Evolutionary conservation across 371 early-diverging fungal genomes (phyloP), one percentile per base, ranked within the genome.

Genomic region (Choanephora cucurbitarum): DNA sequence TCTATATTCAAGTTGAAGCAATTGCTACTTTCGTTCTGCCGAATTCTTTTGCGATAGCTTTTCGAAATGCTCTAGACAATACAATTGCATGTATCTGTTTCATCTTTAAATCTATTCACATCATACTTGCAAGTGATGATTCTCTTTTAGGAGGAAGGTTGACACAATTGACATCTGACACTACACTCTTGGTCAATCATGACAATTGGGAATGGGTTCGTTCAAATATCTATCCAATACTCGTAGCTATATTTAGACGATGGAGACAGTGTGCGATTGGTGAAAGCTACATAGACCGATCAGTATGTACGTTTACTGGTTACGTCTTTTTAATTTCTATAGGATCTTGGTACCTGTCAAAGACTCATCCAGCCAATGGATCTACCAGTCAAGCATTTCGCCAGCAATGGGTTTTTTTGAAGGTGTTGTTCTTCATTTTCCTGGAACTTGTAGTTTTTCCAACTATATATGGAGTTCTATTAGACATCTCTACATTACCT

Each of bases 381-480:
- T 67, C 64, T 14, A 58, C 75, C 1, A 80, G 75, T 23, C 69
- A 77, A 49, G 60, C 62, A 3, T 58, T 82, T 23, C 66, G 68
- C 17, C 79, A 82, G 48, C 77, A 72, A 46, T 71, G 72, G 13
- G 75, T 80, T 21, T 78, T 81, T 37, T 55, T 78, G 11, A 81
- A 81, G 52, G 81, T 91, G 7, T 75, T 77, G 3, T 81, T 91
- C 57, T 93, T 95, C 65, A 79, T 93, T 17, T 66, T 75, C 5
- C 73, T 91, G 24, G 96, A 96, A 69, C 81, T 96, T 23, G 73
- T 85, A 7, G 44, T 83, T 32, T 93, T 95, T 69, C 96, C 96
- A 0, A 70, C 85, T 9, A 70, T 88, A 41, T 94, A 91, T 60
- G 96, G 96, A 6, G 56, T 84, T 21, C 67, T 92, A 32, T 64